Percentiles rank a stretch among this genome's conserved stretches.
These are phyloP conservation scores for Ascoidea asiatica DNA, from an alignment of 805 yeast genomes.

Conservation along the genomic window DNA sequence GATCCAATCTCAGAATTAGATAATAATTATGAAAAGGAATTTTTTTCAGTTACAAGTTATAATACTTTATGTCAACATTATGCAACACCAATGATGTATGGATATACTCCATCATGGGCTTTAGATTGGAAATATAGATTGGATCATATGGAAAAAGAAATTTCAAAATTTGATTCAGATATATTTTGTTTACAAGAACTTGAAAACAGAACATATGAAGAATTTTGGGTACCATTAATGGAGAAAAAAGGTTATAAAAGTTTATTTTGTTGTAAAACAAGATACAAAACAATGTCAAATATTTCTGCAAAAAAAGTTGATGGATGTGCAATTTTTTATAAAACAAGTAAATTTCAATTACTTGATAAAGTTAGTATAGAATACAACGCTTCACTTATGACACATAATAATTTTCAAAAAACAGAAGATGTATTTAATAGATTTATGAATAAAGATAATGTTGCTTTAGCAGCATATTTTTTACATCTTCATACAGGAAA, in stretches of 20 bases:
- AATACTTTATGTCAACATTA: conserved; percentile 92
- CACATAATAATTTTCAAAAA: conserved; percentile 76
- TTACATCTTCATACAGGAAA: conserved; percentile 65
- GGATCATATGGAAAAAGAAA: conserved; percentile 60
- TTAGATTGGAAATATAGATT: conserved; percentile 85
- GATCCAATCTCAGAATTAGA: conserved; percentile 16
- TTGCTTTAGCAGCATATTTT: conserved; percentile 66
- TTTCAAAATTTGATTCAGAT: conserved; percentile 53
- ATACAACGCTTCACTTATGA: conserved; percentile 69
- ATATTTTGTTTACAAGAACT: conserved; percentile 91
- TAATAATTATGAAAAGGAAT: conserved; percentile 19
- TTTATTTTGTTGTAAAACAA: conserved; percentile 71
- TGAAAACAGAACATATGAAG: conserved; percentile 75
- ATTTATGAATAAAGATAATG: conserved; percentile 90
- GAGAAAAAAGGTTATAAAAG: conserved; percentile 67
- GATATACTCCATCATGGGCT: conserved; percentile 96
- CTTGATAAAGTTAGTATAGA: conserved; percentile 65
- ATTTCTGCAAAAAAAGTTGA: conserved; percentile 71
- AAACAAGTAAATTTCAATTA: conserved; percentile 51
- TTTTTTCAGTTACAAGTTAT: conserved; percentile 73
- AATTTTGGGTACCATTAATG: conserved; percentile 72
- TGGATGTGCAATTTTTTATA: conserved; percentile 94
- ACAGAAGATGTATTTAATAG: conserved; percentile 92
- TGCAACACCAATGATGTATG: conserved; percentile 85
- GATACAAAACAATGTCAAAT: conserved; percentile 19